Base-by-base conservation (phyloP, 768 basidiomycete genomes). In the Neoboletus magnificus region DNA sequence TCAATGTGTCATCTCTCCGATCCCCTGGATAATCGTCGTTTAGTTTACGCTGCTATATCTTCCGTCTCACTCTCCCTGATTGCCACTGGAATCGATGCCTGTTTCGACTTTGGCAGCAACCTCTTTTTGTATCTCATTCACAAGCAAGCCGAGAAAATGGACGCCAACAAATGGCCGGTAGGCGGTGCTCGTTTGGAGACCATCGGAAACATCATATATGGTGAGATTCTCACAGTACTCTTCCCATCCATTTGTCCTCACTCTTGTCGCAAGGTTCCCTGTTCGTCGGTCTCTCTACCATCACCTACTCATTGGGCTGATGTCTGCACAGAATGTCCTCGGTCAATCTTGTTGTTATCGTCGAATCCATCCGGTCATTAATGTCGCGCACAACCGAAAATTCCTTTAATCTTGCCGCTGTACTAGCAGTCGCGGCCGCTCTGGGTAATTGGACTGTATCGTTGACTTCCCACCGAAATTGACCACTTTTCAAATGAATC, bases 41-140 rank as follows among this genome's bases (percentile, higher is more conserved):
- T 61, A 93, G 91, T 99, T 63, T 99, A 98, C 67, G 96, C 91
- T 13, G 96, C 97, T 13, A 79, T 91, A 49, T 89, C 90, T 2
- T 87, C 92, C 2, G 59, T 82, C 5, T 96, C 93, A 1, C 76
- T 98, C 5, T 92, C 93, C 5, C 77, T 98, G 48, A 81, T 98
- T 56, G 93, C 93, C 12, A 96, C 93, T 2, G 89, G 82, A 10
- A 89, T 95, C 65, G 96, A 98, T 68, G 85, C 94, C 13, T 76
- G 90, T 16, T 91, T 87, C 65, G 93, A 94, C 67, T 78, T 91
- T 58, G 87, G 87, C 43, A 91, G 89, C 66, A 93, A 92, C 63
- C 68, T 92, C 43, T 75, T 94, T n/a, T 77, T 94, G 3, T 88
- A 84, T 61, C 85, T 82, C 79, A 75, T 95, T 3, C 87, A 98